Conservation (phyloP, 768 basidiomycete species). For the Tulasnella sp. region DNA sequence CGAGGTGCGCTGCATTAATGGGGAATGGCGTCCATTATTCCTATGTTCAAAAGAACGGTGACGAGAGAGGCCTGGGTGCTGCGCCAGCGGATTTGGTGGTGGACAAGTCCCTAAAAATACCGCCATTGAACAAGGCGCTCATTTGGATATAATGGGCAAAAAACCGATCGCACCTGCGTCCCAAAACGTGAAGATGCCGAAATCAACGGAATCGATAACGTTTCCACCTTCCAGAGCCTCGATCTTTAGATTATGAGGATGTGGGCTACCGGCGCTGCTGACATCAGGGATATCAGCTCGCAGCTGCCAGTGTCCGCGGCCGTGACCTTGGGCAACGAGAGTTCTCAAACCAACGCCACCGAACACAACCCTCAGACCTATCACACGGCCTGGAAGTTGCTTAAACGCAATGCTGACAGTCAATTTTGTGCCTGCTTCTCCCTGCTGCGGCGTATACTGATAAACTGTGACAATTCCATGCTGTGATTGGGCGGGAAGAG, state of each 20-base stretch:
- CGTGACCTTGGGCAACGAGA: slow-evolving; percentile 30
- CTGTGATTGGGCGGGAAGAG: slow-evolving; percentile 32
- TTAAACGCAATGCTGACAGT: slow-evolving; percentile 50
- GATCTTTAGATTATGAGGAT: slow-evolving; percentile 41
- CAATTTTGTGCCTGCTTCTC: slow-evolving; percentile 49
- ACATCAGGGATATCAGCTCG: slow-evolving; percentile 48
- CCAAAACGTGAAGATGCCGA: slow-evolving; percentile 61
- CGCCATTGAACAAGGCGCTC: neutral
- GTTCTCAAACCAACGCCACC: slow-evolving; percentile 57
- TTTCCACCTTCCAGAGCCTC: slow-evolving; percentile 39
- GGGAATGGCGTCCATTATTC: neutral
- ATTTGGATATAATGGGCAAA: neutral
- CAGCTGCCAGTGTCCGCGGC: slow-evolving; percentile 45
- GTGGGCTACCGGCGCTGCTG: slow-evolving; percentile 28
- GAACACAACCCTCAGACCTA: slow-evolving; percentile 62
- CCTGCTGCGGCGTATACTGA: slow-evolving; percentile 51
- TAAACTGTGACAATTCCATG: slow-evolving; percentile 49
- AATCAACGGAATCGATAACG: slow-evolving; percentile 51
- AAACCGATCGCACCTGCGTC: slow-evolving; percentile 28
- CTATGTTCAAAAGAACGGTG: slow-evolving; percentile 9
- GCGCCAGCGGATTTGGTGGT: too few species aligned
- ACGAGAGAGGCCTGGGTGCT: too few species aligned
- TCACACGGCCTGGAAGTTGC: slow-evolving; percentile 30
- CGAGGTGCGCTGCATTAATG: neutral
- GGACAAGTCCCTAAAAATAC: too few species aligned